Evolutionary conservation across 2,329 filamentous ascomycete species (phyloP).

Genomic region (Colletotrichum tofieldiae): DNA sequence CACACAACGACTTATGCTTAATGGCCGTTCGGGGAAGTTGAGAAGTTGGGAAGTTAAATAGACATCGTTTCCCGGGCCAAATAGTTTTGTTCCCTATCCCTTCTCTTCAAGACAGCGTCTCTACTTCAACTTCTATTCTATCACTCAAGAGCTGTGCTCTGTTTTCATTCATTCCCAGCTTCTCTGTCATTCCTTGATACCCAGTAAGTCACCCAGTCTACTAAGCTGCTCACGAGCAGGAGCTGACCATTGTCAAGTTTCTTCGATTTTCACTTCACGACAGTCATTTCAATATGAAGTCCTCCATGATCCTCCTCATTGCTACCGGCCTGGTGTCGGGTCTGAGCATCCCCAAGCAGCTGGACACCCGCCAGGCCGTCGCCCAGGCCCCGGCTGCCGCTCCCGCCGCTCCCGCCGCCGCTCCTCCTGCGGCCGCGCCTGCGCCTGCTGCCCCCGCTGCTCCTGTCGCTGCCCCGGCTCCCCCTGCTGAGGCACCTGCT

Average conservation of each 20-base stretch:
- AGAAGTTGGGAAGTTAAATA: slow-evolving; percentile 33
- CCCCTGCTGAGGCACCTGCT: background rate
- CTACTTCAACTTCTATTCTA: slow-evolving; percentile 34
- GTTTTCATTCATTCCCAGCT: slow-evolving; percentile 44
- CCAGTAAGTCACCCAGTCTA: slow-evolving; percentile 17
- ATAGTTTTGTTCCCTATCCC: slow-evolving; percentile 28
- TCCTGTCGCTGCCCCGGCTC: background rate
- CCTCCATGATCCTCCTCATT: slow-evolving; percentile 48
- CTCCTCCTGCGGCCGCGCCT: background rate
- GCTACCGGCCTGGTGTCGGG: slow-evolving; percentile 52
- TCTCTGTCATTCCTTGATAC: slow-evolving; percentile 41
- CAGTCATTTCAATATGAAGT: slow-evolving; percentile 48
- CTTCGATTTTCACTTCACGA: slow-evolving; percentile 27
- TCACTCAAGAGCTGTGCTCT: slow-evolving; percentile 50
- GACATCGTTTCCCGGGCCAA: slow-evolving; percentile 19
- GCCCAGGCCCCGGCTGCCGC: slow-evolving; percentile 18
- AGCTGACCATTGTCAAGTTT: slow-evolving; percentile 24
- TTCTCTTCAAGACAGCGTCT: slow-evolving; percentile 38
- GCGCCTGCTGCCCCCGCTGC: background rate
- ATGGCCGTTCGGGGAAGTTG: background rate
- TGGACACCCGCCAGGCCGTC: slow-evolving; percentile 27
- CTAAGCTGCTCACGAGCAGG: no score
- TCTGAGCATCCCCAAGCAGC: slow-evolving; percentile 46
- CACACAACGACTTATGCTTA: slow-evolving; percentile 35
- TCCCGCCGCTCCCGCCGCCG: slow-evolving; percentile 2